These are phyloP conservation scores for Aplosporella prunicola DNA, from an alignment of 2,329 filamentous ascomycete species.

Conservation along the genomic window DNA sequence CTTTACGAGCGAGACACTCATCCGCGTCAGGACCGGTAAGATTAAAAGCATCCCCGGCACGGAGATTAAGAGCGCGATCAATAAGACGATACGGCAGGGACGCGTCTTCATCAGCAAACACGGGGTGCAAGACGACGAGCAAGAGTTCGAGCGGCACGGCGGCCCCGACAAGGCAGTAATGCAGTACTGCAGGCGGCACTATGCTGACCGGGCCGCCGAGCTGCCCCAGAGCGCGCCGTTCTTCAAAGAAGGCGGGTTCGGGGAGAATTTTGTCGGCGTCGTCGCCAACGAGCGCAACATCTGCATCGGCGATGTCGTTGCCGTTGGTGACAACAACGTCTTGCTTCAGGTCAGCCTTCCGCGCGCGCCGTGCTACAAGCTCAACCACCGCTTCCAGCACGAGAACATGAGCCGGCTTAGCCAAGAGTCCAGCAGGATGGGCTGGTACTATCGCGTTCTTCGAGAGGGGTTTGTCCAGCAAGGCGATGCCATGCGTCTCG, in stretches of 20 bases:
- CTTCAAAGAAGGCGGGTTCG: constrained; percentile 52
- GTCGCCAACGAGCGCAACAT: constrained; percentile 55
- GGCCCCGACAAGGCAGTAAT: constrained; percentile 56
- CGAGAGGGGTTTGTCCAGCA: constrained; percentile 44
- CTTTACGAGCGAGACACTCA: constrained; percentile 37
- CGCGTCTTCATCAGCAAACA: constrained; percentile 38
- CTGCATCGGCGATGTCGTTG: constrained; percentile 54
- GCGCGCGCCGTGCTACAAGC: constrained; percentile 57
- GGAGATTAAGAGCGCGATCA: constrained; percentile 46
- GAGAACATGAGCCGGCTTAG: constrained; percentile 52
- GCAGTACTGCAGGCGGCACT: constrained; percentile 52
- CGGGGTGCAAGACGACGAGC: constrained; percentile 52
- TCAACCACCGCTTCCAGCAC: constrained; percentile 57
- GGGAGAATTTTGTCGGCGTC: constrained; percentile 53
- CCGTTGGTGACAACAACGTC: constrained; percentile 40
- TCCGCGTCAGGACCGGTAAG: constrained; percentile 49
- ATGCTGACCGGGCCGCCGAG: constrained; percentile 45
- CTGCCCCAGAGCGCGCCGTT: constrained; percentile 42
- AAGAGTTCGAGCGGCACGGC: constrained; percentile 53
- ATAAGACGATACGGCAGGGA: constrained; percentile 39
- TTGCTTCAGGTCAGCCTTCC: constrained; percentile 52
- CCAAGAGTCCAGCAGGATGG: constrained; percentile 49
- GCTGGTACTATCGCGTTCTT: constrained; percentile 58
- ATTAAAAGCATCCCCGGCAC: constrained; percentile 46
- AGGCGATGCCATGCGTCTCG: constrained; percentile 48